Evolutionary conservation across 2,329 filamentous ascomycete species (phyloP).

Genomic region (Arthrinium phaeospermum): DNA sequence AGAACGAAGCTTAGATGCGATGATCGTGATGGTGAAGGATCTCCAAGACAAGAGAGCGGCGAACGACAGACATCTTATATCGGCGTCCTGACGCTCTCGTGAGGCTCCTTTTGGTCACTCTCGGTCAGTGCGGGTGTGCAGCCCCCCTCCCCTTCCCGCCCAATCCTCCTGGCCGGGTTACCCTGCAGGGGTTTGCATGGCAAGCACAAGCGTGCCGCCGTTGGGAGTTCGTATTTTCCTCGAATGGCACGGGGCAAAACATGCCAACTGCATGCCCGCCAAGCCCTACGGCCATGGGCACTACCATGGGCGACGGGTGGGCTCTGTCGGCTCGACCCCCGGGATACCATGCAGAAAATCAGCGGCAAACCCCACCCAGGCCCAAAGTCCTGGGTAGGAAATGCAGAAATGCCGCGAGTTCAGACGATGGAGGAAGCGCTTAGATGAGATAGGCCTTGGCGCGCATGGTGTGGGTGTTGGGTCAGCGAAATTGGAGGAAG

Average conservation of each 20-base stretch:
- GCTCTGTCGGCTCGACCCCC: background rate
- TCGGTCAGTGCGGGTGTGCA: background rate
- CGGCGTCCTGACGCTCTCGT: background rate
- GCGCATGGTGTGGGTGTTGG: background rate
- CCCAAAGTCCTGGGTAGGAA: background rate
- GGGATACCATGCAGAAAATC: background rate
- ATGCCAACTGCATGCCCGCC: slow-evolving; percentile 1
- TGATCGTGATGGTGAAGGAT: slow-evolving; percentile 10
- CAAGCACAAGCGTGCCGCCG: background rate
- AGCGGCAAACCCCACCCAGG: background rate
- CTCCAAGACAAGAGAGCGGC: background rate
- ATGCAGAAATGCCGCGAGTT: background rate
- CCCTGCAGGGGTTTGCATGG: background rate
- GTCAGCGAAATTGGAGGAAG: slow-evolving; percentile 10
- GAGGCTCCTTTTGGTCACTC: background rate
- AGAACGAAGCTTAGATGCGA: slow-evolving; percentile 19
- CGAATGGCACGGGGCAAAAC: background rate
- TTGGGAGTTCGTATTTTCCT: background rate
- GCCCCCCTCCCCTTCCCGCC: background rate
- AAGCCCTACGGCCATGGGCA: slow-evolving; percentile 11
- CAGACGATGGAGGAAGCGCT: slow-evolving; percentile 13
- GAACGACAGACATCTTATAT: slow-evolving; percentile 12
- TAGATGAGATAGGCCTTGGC: slow-evolving; percentile 15
- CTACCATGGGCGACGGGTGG: background rate
- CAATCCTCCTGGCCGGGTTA: background rate